phyloP scores from a whole-genome alignment of 2,329 filamentous ascomycete genomes.

The Trichoderma sp. region DNA sequence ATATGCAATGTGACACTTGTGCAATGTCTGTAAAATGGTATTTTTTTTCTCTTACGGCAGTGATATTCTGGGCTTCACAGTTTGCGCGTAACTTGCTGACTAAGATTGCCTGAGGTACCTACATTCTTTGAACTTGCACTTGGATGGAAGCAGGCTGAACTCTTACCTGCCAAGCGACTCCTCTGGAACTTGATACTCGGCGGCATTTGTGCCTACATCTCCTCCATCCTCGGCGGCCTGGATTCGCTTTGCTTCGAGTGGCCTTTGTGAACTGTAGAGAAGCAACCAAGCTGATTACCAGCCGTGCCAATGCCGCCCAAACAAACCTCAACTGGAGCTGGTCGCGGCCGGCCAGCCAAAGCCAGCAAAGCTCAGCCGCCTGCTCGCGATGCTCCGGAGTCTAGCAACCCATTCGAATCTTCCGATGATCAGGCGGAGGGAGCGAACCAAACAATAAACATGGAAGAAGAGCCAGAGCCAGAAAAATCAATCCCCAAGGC shows the following conservation, averaged over 20 bases:
- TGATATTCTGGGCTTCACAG: neutral
- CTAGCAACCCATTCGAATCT: slow-evolving; percentile 44
- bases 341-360: slow-evolving; percentile 45
- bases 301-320: slow-evolving; percentile 49
- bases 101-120: neutral
- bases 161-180: neutral
- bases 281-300: neutral
- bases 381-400: slow-evolving; percentile 35
- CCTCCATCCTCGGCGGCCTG: neutral
- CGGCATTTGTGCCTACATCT: neutral
- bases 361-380: slow-evolving; percentile 36
- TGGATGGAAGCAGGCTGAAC: neutral
- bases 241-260: neutral
- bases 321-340: slow-evolving; percentile 41
- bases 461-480: slow-evolving; percentile 42
- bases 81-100: slow-evolving; percentile 9
- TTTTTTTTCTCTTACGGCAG: neutral
- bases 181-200: neutral
- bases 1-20: neutral
- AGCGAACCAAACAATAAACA: slow-evolving; percentile 29
- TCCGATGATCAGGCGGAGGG: slow-evolving; percentile 41
- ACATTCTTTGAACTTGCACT: neutral
- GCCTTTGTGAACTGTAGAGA: neutral
- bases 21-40: neutral
- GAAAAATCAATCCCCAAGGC: slow-evolving; percentile 67